Percentiles rank a stretch among this genome's conserved stretches.
phyloP scores from a whole-genome alignment of 2,329 filamentous ascomycete genomes.

The Sclerotinia sclerotiorum region DNA sequence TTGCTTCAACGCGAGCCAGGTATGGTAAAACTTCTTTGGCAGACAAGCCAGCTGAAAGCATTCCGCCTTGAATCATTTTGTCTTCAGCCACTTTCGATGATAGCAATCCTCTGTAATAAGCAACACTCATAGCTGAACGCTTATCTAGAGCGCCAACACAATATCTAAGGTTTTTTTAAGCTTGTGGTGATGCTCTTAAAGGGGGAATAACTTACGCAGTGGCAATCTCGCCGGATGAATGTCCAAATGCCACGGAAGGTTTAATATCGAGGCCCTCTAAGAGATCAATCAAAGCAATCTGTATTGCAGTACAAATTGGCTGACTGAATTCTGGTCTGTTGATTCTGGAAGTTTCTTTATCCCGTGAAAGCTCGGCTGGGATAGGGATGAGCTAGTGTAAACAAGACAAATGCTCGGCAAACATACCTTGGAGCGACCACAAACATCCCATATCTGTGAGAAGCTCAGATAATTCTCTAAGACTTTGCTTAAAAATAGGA shows the following conservation, averaged over 20 bases:
- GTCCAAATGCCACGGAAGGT: conserved; percentile 44
- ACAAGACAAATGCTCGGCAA: too few species aligned
- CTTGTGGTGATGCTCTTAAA: background rate
- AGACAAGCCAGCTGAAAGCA: conserved; percentile 15
- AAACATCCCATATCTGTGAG: conserved; percentile 12
- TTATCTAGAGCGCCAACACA: conserved; percentile 38
- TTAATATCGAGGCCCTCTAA: conserved; percentile 45
- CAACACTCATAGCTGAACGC: conserved; percentile 14
- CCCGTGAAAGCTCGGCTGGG: conserved; percentile 4
- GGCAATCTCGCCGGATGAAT: conserved; percentile 50
- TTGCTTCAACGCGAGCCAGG: background rate
- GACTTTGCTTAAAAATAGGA: background rate
- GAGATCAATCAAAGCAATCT: conserved; percentile 47
- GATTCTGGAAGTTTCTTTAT: conserved; percentile 7
- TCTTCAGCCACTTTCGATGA: background rate
- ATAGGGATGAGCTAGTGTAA: background rate
- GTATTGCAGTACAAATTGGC: conserved; percentile 48
- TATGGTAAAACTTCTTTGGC: background rate
- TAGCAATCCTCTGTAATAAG: conserved; percentile 15
- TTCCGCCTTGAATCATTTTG: background rate
- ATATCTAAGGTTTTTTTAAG: conserved; percentile 3
- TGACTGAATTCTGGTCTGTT: conserved; percentile 39
- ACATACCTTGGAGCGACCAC: conserved; percentile 4
- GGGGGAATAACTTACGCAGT: conserved; percentile 9
- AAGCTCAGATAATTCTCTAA: background rate